Percentiles rank a stretch among this genome's conserved stretches.
phyloP scores from a whole-genome alignment of 371 early-diverging fungal species.

The Apophysomyces sp. region DNA sequence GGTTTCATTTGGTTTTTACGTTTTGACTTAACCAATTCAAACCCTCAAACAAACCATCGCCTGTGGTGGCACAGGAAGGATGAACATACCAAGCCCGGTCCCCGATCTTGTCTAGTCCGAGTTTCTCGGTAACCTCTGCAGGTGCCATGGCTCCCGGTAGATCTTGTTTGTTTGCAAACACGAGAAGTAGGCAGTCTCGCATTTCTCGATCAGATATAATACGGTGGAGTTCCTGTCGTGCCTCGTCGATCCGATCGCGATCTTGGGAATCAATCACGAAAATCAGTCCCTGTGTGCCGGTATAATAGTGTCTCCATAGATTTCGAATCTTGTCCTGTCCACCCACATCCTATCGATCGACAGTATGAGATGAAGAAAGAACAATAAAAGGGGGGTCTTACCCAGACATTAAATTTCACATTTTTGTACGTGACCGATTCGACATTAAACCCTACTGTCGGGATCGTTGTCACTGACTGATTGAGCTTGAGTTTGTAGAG shows the following conservation, averaged over 20 bases:
- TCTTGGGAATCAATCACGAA: conserved; percentile 90
- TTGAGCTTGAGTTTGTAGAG: conserved; percentile 87
- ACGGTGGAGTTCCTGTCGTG: conserved; percentile 78
- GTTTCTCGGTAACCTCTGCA: conserved; percentile 77
- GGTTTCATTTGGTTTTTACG: conserved; percentile 63
- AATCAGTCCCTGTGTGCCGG: conserved; percentile 85
- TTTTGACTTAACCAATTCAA: conserved; percentile 89
- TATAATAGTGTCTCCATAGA: conserved; percentile 88
- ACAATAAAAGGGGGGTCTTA: conserved; percentile 11
- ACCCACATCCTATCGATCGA: conserved; percentile 88
- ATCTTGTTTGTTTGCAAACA: conserved; percentile 92
- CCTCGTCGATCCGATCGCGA: conserved; percentile 82
- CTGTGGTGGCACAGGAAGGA: conserved; percentile 84
- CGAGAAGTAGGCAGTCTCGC: conserved; percentile 76
- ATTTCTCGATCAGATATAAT: conserved; percentile 84
- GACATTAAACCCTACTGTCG: conserved; percentile 88
- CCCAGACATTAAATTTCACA: conserved; percentile 87
- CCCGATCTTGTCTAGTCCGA: conserved; percentile 75
- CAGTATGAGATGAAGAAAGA: background rate
- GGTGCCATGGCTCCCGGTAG: conserved; percentile 78
- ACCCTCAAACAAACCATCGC: conserved; percentile 88
- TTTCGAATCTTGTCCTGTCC: conserved; percentile 92
- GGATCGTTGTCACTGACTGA: conserved; percentile 86
- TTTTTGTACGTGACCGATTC: conserved; percentile 90
- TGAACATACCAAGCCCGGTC: conserved; percentile 86